Evolutionary conservation across 1,284 basidiomycete species (phyloP), one percentile per base, ranked within the genome.

Genomic region (Cutaneotrichosporon daszewskae): DNA sequence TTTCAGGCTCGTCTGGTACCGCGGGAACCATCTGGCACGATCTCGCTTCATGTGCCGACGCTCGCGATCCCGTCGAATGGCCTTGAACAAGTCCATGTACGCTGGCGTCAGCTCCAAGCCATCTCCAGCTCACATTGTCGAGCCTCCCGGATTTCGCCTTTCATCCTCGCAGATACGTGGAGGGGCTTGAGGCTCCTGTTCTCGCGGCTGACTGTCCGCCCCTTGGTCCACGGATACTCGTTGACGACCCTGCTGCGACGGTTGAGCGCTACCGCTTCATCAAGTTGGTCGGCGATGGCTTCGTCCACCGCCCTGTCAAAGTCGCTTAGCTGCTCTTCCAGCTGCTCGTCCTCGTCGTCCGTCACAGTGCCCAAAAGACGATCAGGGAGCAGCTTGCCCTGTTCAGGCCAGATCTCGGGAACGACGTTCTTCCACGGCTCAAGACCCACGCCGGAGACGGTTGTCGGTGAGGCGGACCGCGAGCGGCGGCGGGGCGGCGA

Each of bases 321-420:
- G 14, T 16, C 23, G 6, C 38, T 22, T n/a, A 47, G 45, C 7
- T 28, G 31, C 6, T 17, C 25, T 31, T 47, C 45, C 16, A 47
- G 26, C 14, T 19, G 16, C 32, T 38, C 40, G 36, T 47, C 45
- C 32, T 47, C 45, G 4, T 29, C 31, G 26, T 47, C 45, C 3
- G 45, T 47, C 22, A n/a, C 9, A 1, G 36, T 27, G 14, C n/a
- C 27, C n/a, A n/a, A n/a, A n/a, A n/a, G n/a, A n/a, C n/a, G n/a
- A n/a, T n/a, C n/a, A n/a, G n/a, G n/a, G n/a, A n/a, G n/a, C n/a
- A n/a, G n/a, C n/a, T n/a, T n/a, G n/a, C n/a, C n/a, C n/a, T n/a
- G n/a, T n/a, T n/a, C n/a, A n/a, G n/a, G n/a, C n/a, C n/a, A n/a
- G n/a, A n/a, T 37, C 42, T 32, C 29, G 20, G 31, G 13, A 9